These are phyloP conservation scores for Monosporozyma unispora DNA, from an alignment of 805 yeast species.

Conservation along the genomic window DNA sequence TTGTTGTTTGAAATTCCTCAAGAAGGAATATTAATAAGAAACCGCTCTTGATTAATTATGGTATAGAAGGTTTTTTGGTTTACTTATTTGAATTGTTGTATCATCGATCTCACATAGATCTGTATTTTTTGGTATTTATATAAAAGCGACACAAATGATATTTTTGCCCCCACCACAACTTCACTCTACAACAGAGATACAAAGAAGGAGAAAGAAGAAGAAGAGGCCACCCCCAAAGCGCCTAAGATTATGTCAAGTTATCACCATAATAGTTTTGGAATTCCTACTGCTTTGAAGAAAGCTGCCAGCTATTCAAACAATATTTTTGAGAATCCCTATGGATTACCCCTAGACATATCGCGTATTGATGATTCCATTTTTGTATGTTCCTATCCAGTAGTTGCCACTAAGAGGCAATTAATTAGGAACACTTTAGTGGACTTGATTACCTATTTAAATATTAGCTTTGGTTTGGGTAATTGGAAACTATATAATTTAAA, in stretches of 20 bases:
- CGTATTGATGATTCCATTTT: slow-evolving; percentile 56
- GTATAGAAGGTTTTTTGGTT: too few species aligned
- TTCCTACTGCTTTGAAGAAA: background rate
- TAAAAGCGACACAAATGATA: too few species aligned
- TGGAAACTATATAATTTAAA: slow-evolving; percentile 76
- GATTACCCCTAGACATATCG: slow-evolving; percentile 48
- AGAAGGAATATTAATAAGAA: too few species aligned
- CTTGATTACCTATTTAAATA: slow-evolving; percentile 40
- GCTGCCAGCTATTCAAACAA: slow-evolving; percentile 13
- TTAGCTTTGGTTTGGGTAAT: slow-evolving; percentile 36
- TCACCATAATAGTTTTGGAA: background rate
- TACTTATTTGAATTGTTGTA: too few species aligned
- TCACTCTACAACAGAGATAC: background rate
- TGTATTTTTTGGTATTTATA: too few species aligned
- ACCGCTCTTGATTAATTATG: too few species aligned
- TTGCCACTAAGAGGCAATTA: slow-evolving; percentile 32
- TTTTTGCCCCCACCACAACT: too few species aligned
- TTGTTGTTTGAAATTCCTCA: too few species aligned
- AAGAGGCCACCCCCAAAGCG: too few species aligned
- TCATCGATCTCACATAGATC: too few species aligned
- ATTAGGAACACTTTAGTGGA: slow-evolving; percentile 47
- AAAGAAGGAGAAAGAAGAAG: too few species aligned
- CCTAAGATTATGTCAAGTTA: background rate
- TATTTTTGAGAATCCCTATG: slow-evolving; percentile 22
- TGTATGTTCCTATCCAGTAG: slow-evolving; percentile 71